Conservation (phyloP, 2,329 filamentous ascomycete species). For the Sporothrix protearum region DNA sequence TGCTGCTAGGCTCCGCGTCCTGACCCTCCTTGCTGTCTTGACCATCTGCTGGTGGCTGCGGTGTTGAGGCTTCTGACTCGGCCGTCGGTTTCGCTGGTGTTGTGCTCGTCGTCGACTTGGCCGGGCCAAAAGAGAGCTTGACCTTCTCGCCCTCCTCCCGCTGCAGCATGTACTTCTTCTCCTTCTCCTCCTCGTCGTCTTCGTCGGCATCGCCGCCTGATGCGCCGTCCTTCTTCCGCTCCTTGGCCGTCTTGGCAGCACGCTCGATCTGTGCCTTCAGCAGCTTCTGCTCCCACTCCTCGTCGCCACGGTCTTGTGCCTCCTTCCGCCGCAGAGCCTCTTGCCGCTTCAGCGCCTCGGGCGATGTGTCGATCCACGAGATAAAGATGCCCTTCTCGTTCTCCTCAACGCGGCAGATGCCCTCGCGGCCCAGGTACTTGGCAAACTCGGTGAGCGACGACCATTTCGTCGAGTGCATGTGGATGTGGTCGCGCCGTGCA, state of each 20-base stretch:
- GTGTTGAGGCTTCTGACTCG: neutral
- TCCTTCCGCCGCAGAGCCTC: conserved; percentile 82
- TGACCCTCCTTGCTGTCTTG: neutral
- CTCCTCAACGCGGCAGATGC: conserved; percentile 86
- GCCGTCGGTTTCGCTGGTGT: neutral
- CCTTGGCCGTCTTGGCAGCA: conserved; percentile 60
- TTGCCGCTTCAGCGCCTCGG: conserved; percentile 73
- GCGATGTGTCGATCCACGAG: conserved; percentile 86
- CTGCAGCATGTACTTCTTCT: conserved; percentile 49
- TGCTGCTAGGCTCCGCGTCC: neutral
- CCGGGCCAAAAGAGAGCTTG: conserved; percentile 60
- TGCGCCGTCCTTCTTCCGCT: conserved; percentile 46
- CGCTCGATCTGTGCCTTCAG: conserved; percentile 79
- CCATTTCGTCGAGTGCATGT: conserved; percentile 94
- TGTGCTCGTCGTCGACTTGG: conserved; percentile 28
- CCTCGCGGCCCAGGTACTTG: conserved; percentile 79
- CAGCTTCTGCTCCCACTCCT: conserved; percentile 79
- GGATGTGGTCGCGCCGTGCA: conserved; percentile 70
- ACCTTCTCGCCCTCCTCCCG: conserved; percentile 72
- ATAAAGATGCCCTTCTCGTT: conserved; percentile 81
- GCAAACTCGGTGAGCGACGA: conserved; percentile 83
- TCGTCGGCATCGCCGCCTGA: conserved; percentile 41
- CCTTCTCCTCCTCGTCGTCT: conserved; percentile 41
- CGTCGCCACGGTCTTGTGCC: conserved; percentile 82
- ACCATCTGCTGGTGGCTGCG: neutral